Conservation (phyloP, 768 basidiomycete genomes). For the Udeniomyces megalosporus region DNA sequence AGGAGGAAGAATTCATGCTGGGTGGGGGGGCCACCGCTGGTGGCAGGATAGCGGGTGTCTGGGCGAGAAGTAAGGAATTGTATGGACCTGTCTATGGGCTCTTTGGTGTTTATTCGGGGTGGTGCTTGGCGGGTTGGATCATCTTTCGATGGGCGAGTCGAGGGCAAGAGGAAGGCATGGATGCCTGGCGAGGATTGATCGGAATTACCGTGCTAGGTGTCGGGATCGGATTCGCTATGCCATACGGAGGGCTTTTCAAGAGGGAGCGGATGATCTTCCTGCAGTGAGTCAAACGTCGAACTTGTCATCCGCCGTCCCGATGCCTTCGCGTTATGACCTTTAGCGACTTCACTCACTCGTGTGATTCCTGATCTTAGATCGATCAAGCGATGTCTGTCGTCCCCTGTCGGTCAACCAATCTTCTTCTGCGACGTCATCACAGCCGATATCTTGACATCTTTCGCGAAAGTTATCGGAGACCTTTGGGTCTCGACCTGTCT, state of each 20-base stretch:
- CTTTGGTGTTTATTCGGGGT: constrained; percentile 43
- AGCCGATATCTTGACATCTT: constrained; percentile 90
- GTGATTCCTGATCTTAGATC: constrained; percentile 36
- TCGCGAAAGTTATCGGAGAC: constrained; percentile 91
- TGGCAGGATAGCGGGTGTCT: neutral
- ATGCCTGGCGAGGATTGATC: constrained; percentile 61
- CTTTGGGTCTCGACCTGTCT: constrained; percentile 75
- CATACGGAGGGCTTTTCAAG: constrained; percentile 50
- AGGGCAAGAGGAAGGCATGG: constrained; percentile 42
- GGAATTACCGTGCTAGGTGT: constrained; percentile 47
- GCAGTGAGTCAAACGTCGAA: constrained; percentile 39
- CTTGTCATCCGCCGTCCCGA: neutral
- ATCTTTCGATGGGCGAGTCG: constrained; percentile 46
- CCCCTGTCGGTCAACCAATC: constrained; percentile 44
- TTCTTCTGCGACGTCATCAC: constrained; percentile 85
- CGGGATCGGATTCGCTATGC: constrained; percentile 45
- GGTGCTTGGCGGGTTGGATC: constrained; percentile 53
- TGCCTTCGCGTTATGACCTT: too few relatives aligned
- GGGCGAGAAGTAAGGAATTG: neutral
- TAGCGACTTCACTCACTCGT: neutral
- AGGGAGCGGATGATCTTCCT: constrained; percentile 61
- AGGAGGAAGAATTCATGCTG: neutral
- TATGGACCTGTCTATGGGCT: constrained; percentile 40
- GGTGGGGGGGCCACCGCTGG: neutral
- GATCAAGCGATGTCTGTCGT: constrained; percentile 54